phyloP scores from a whole-genome alignment of 2,329 filamentous ascomycete genomes.

The Colletotrichum zoysiae region DNA sequence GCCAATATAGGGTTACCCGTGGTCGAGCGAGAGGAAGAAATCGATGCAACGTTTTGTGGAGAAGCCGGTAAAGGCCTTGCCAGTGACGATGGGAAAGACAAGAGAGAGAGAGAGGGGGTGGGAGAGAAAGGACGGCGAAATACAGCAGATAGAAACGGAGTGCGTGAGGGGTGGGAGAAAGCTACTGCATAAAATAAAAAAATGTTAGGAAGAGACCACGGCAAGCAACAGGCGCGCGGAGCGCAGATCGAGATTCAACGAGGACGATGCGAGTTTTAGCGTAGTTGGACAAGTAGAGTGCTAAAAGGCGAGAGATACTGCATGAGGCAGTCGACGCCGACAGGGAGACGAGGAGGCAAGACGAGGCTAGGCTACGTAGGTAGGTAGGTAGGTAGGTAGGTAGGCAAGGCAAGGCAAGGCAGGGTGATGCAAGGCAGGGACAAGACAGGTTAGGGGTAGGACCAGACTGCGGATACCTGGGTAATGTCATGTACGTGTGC shows the following conservation, averaged over 20 bases:
- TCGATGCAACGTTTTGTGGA: conserved; percentile 39
- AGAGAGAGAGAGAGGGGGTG: not conserved
- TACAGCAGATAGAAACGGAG: conserved; percentile 8
- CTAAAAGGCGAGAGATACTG: conserved; percentile 34
- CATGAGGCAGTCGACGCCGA: conserved; percentile 34
- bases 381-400: not conserved
- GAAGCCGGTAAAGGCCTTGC: conserved; percentile 30
- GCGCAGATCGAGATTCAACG: conserved; percentile 38
- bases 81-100: conserved; percentile 6
- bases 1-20: conserved; percentile 32
- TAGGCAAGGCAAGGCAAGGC: not conserved
- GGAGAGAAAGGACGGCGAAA: conserved; percentile 2
- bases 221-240: conserved; percentile 39
- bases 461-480: not conserved
- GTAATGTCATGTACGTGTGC: not conserved
- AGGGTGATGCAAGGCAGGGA: not conserved
- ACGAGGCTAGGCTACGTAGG: not conserved
- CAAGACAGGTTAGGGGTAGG: not conserved
- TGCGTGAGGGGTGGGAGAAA: not conserved
- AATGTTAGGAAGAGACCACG: conserved; percentile 26
- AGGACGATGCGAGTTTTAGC: conserved; percentile 39
- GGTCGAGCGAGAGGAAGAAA: conserved; percentile 36
- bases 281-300: conserved; percentile 34
- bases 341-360: conserved; percentile 13
- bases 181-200: not conserved